Conservation (phyloP, 73 alveolate genomes). For the Stentor coeruleus region DNA sequence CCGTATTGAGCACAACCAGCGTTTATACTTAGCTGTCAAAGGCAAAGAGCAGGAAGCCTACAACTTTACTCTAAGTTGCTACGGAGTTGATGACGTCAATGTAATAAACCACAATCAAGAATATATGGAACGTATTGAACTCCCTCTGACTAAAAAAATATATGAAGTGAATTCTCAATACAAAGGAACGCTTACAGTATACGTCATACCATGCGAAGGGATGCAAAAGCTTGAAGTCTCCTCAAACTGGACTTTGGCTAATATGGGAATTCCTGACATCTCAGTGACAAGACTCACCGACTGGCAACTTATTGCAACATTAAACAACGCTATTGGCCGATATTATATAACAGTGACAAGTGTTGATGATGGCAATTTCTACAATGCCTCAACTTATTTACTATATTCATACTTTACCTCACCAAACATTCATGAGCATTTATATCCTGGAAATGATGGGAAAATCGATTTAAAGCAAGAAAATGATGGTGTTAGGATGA, state of each 20-base stretch:
- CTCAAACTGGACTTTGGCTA: constrained; percentile 10
- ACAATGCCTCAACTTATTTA: background rate
- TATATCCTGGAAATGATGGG: background rate
- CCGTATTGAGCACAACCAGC: background rate
- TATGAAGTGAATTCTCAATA: constrained; percentile 11
- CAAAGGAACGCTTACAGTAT: background rate
- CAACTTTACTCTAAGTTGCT: background rate
- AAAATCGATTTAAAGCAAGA: background rate
- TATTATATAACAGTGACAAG: constrained; percentile 6
- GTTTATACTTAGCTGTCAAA: background rate
- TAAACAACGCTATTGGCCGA: constrained; percentile 2
- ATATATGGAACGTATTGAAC: background rate
- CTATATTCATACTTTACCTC: background rate
- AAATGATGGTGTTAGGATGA: background rate
- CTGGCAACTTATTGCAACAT: background rate
- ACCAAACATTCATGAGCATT: background rate
- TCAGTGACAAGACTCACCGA: background rate
- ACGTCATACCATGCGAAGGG: background rate
- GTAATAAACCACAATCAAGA: background rate
- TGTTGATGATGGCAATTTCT: too few species aligned
- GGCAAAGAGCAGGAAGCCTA: background rate
- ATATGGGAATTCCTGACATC: background rate
- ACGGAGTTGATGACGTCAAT: background rate
- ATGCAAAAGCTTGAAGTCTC: background rate
- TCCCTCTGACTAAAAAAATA: background rate